Percentiles rank a stretch among this genome's conserved stretches.
Conservation (phyloP, 176 grass and related monocot species). For the Oryza nivara region DNA sequence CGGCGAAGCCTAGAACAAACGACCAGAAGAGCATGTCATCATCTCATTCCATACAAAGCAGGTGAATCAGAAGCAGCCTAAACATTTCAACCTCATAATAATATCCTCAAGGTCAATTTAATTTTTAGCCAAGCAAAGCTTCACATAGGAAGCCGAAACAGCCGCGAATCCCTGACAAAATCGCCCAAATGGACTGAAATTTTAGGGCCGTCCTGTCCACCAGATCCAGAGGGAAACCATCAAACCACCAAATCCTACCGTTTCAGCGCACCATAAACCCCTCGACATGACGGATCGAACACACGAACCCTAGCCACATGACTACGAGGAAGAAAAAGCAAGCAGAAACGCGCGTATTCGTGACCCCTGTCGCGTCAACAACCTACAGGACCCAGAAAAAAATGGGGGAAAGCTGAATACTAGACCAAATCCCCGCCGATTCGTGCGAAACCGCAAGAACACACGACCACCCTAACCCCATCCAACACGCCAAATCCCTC, state of each 20-base stretch:
- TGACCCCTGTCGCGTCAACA: constrained; percentile 5
- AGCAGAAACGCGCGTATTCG: background rate
- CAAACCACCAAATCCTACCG: constrained; percentile 15
- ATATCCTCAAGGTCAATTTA: background rate
- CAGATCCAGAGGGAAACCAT: background rate
- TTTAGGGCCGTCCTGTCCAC: background rate
- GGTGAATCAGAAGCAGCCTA: background rate
- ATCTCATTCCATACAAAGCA: background rate
- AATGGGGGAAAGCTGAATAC: background rate
- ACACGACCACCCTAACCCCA: background rate
- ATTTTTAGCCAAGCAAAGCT: constrained; percentile 31
- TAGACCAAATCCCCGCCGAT: background rate
- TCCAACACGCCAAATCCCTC: background rate
- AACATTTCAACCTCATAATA: background rate
- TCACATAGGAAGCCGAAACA: background rate
- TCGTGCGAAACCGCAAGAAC: background rate
- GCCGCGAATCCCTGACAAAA: background rate
- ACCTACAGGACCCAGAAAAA: background rate
- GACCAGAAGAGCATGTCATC: background rate
- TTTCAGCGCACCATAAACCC: background rate
- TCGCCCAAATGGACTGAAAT: background rate
- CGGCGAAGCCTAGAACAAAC: constrained; percentile 40
- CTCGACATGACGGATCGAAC: background rate
- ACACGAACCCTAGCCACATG: background rate
- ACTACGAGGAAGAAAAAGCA: background rate